Conservation (phyloP, 1,139 yeast species). For the Geotrichum klebahnii region DNA sequence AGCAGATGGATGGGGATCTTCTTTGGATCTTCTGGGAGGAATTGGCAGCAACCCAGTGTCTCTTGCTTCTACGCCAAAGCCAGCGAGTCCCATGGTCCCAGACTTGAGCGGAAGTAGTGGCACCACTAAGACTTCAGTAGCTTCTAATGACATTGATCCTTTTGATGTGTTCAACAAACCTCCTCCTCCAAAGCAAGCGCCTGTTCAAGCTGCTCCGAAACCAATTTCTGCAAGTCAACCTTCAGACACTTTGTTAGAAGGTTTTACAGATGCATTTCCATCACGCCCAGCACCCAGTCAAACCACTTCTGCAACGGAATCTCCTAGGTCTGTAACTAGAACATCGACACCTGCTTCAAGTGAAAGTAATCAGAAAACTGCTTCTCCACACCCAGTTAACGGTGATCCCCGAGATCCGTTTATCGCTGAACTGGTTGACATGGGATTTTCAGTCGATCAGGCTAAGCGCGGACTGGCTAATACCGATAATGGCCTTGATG, state of each 20-base stretch:
- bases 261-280: constrained; percentile 22
- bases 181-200: constrained; percentile 20
- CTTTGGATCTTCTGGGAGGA: constrained; percentile 15
- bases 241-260: constrained; percentile 15
- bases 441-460: constrained; percentile 66
- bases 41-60: constrained; percentile 23
- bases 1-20: constrained; percentile 12
- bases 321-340: neutral
- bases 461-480: constrained; percentile 57
- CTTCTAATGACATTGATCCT: constrained; percentile 30
- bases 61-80: constrained; percentile 6
- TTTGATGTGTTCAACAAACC: constrained; percentile 39
- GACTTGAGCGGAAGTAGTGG: neutral
- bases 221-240: constrained; percentile 1
- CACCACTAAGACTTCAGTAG: constrained; percentile 6
- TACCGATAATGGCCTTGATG: constrained; percentile 53
- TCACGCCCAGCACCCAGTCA: constrained; percentile 13
- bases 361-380: neutral
- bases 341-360: constrained; percentile 13
- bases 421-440: constrained; percentile 69
- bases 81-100: constrained; percentile 8
- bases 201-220: constrained; percentile 9
- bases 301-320: constrained; percentile 12
- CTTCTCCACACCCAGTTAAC: constrained; percentile 2
- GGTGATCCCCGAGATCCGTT: constrained; percentile 47